These are phyloP conservation scores for Casuarina cunninghamiana DNA, from an alignment of 306 rosid species.

Conservation along the genomic window DNA sequence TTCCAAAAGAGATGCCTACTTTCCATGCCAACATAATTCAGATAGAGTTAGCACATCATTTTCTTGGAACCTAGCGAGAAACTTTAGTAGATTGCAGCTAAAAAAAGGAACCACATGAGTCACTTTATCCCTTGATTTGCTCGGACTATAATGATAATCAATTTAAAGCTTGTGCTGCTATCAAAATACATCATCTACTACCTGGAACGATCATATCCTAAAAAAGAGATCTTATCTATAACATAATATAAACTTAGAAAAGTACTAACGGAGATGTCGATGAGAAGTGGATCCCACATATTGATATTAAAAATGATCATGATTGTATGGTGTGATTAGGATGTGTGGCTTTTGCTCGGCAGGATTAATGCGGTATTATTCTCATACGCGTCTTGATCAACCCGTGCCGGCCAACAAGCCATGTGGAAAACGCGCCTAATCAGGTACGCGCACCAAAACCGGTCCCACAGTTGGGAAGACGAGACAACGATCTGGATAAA, in stretches of 20 bases:
- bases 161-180: too few species aligned
- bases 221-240: too few species aligned
- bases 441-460: conserved; percentile 3
- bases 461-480: conserved; percentile 12
- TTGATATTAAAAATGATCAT: not conserved
- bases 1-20: too few species aligned
- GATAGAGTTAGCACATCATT: not conserved
- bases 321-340: conserved; percentile 10
- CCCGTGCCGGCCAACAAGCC: conserved; percentile 28
- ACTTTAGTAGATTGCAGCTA: not conserved
- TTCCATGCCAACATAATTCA: not conserved
- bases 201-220: too few species aligned
- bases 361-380: not conserved
- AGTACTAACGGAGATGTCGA: not conserved
- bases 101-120: too few species aligned
- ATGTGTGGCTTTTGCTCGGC: conserved; percentile 19
- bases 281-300: not conserved
- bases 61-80: not conserved
- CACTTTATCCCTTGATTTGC: too few species aligned
- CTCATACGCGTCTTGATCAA: not conserved
- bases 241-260: too few species aligned
- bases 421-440: conserved; percentile 42
- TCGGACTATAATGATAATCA: too few species aligned
- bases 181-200: too few species aligned
- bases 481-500: not conserved